phyloP scores from a whole-genome alignment of 2,329 filamentous ascomycete genomes.

The Podosphaera xanthii region DNA sequence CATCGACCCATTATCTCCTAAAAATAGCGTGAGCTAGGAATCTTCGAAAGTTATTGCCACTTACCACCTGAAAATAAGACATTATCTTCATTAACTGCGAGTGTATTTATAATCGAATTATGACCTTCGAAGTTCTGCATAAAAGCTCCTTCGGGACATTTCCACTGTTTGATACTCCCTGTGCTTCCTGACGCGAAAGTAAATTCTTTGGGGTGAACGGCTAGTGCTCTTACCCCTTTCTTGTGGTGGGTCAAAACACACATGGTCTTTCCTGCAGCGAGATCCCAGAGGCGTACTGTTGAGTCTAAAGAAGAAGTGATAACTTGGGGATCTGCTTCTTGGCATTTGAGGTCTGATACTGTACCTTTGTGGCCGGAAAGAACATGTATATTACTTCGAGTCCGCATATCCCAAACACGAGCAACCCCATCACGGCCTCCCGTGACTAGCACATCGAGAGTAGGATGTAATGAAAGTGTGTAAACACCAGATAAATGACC shows the following conservation, averaged over 20 bases:
- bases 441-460: conserved; percentile 81
- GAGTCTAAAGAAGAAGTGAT: conserved; percentile 84
- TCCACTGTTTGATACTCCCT: conserved; percentile 96
- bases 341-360: conserved; percentile 70
- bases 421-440: conserved; percentile 88
- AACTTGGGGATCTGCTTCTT: conserved; percentile 90
- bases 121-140: conserved; percentile 99
- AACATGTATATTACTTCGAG: conserved; percentile 85
- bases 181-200: conserved; percentile 88
- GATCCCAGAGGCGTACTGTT: conserved; percentile 81
- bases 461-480: conserved; percentile 78
- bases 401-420: conserved; percentile 96
- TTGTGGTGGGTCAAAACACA: conserved; percentile 95
- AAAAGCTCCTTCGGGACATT: conserved; percentile 89
- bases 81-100: conserved; percentile 85
- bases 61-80: conserved; percentile 69
- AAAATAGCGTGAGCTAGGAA: conserved; percentile 14
- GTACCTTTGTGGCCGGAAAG: conserved; percentile 78
- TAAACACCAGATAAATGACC: conserved; percentile 94
- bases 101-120: conserved; percentile 85
- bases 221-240: conserved; percentile 73
- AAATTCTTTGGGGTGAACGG: conserved; percentile 76
- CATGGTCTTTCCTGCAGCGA: conserved; percentile 91
- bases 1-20: conserved; percentile 70
- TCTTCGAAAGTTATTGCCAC: conserved; percentile 1